Evolutionary conservation across 306 rosid genomes (phyloP).

Genomic region (Sechiopsis laciniata): DNA sequence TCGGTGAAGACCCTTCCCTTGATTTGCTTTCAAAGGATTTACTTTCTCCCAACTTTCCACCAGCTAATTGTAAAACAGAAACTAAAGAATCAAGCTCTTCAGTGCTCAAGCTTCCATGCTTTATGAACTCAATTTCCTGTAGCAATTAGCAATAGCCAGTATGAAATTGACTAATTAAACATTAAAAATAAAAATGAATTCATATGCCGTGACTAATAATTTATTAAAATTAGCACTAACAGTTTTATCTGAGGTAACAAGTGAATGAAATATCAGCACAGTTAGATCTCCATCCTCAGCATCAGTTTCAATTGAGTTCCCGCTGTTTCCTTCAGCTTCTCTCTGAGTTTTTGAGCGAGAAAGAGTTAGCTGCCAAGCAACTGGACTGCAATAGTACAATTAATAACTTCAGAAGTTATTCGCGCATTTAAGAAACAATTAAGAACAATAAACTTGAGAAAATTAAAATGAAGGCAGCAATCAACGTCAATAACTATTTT

Average conservation of each 20-base stretch:
- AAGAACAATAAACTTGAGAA: slow-evolving; percentile 15
- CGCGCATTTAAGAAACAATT: no score
- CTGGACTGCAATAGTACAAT: slow-evolving; percentile 39
- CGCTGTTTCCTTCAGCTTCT: slow-evolving; percentile 35
- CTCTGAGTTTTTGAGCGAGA: slow-evolving; percentile 39
- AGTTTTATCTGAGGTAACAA: slow-evolving; percentile 56
- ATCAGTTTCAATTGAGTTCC: slow-evolving; percentile 29
- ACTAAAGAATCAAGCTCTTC: slow-evolving; percentile 74
- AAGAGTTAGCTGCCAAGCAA: slow-evolving; percentile 81
- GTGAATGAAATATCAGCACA: slow-evolving; percentile 59
- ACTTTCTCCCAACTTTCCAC: slow-evolving; percentile 45
- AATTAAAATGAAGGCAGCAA: slow-evolving; percentile 13
- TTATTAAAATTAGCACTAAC: slow-evolving; percentile 38
- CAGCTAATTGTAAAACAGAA: slow-evolving; percentile 70
- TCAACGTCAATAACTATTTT: neutral
- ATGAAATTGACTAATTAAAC: neutral
- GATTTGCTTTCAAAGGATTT: slow-evolving; percentile 36
- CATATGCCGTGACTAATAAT: neutral
- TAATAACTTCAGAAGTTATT: neutral
- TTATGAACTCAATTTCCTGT: slow-evolving; percentile 88
- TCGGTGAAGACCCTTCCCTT: slow-evolving; percentile 38
- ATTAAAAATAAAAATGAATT: slow-evolving; percentile 13
- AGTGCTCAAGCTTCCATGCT: slow-evolving; percentile 54
- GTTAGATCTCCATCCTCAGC: slow-evolving; percentile 46
- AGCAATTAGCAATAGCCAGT: slow-evolving; percentile 24